Evolutionary conservation across 2,329 filamentous ascomycete genomes (phyloP).

Genomic region (Cytospora piceae): DNA sequence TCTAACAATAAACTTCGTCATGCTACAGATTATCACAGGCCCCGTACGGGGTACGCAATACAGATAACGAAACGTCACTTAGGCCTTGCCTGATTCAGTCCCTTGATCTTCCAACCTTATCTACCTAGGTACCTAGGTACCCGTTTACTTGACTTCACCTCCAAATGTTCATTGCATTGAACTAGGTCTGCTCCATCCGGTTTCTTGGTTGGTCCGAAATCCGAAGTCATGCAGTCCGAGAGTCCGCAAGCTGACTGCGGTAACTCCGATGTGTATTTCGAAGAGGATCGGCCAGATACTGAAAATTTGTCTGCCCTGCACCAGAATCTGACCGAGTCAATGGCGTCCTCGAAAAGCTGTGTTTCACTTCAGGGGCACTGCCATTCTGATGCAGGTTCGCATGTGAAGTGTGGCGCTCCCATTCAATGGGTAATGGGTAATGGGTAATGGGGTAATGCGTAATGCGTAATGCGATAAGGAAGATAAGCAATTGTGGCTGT

Average conservation of each 20-base stretch:
- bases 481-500: neutral
- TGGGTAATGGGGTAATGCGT: conserved; percentile 4
- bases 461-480: conserved; percentile 4
- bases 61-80: neutral
- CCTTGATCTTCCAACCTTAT: neutral
- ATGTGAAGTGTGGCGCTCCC: conserved; percentile 18
- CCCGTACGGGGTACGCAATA: neutral
- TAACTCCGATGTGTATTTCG: neutral
- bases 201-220: neutral
- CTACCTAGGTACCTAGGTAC: too few relatives aligned
- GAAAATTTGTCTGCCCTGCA: neutral
- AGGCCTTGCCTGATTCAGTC: neutral
- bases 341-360: neutral
- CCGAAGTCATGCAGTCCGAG: neutral
- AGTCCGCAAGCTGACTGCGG: neutral
- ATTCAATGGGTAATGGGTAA: neutral
- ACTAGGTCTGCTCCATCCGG: neutral
- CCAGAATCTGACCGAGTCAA: neutral
- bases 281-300: neutral
- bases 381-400: conserved; percentile 4
- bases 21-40: neutral
- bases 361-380: neutral
- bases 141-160: too few relatives aligned
- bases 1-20: neutral
- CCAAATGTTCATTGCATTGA: neutral